These are phyloP conservation scores for Blastobotrys attinorum DNA, from an alignment of 805 yeast species.

Conservation along the genomic window DNA sequence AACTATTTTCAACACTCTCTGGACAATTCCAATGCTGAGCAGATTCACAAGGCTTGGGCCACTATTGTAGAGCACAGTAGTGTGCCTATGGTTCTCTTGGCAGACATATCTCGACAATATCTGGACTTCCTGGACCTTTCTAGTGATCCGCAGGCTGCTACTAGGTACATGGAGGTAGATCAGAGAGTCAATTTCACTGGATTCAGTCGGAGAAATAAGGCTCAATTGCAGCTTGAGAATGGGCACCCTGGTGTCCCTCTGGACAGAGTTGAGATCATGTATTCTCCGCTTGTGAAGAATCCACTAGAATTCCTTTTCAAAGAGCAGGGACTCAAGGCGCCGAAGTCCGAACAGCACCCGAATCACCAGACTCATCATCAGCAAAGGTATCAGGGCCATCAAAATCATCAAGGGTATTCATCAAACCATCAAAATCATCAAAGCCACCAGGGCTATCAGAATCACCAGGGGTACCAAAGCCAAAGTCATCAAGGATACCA, in stretches of 20 bases:
- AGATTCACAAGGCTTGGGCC: slow-evolving; percentile 13
- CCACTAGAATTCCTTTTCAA: background rate
- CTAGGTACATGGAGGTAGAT: slow-evolving; percentile 16
- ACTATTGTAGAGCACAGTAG: slow-evolving; percentile 17
- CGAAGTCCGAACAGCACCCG: background rate
- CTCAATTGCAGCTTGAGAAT: slow-evolving; percentile 12
- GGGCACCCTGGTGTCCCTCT: slow-evolving; percentile 21
- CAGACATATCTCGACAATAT: slow-evolving; percentile 23
- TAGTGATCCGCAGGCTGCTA: slow-evolving; percentile 5
- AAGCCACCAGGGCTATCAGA: too few relatives aligned
- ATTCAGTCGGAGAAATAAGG: slow-evolving; percentile 10
- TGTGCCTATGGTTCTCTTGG: slow-evolving; percentile 20
- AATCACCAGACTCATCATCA: too few relatives aligned
- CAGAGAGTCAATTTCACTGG: slow-evolving; percentile 5
- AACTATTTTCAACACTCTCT: slow-evolving; percentile 1
- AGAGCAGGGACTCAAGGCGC: background rate
- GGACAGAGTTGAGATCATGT: slow-evolving; percentile 4
- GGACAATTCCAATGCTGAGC: slow-evolving; percentile 2
- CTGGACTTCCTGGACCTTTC: slow-evolving; percentile 19
- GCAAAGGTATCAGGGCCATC: too few relatives aligned
- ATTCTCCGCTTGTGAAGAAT: background rate
- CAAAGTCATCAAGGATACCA: too few relatives aligned
- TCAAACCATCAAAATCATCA: too few relatives aligned
- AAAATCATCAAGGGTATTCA: too few relatives aligned
- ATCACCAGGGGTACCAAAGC: too few relatives aligned